Evolutionary conservation across 1,284 basidiomycete species (phyloP).

Genomic region (Heterobasidion irregulare): DNA sequence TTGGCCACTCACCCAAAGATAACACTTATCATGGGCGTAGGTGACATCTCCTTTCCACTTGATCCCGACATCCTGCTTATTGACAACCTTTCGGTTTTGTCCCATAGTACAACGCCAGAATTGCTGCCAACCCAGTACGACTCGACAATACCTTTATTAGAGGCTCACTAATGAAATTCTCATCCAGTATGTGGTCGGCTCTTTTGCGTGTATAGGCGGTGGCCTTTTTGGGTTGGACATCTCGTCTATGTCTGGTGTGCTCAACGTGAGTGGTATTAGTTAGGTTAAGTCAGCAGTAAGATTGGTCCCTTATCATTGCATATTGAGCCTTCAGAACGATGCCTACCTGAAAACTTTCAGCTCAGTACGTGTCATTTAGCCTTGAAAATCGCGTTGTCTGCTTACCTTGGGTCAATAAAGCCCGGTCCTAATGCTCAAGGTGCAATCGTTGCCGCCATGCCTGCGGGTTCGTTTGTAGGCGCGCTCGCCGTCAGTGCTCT

Average conservation of each 20-base stretch:
- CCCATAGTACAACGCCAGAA: conserved; percentile 26
- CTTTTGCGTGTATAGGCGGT: conserved; percentile 76
- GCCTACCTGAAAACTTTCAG: conserved; percentile 44
- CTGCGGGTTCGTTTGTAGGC: conserved; percentile 60
- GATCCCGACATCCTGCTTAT: neutral
- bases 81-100: neutral
- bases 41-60: neutral
- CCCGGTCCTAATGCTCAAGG: conserved; percentile 53
- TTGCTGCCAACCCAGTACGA: conserved; percentile 29
- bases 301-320: neutral
- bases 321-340: conserved; percentile 34
- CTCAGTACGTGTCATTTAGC: conserved; percentile 23
- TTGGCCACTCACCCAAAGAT: no score
- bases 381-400: neutral
- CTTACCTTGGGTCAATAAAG: conserved; percentile 16
- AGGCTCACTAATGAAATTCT: neutral
- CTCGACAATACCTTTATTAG: neutral
- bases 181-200: conserved; percentile 52
- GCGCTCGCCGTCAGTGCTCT: conserved; percentile 52
- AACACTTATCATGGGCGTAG: neutral
- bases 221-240: conserved; percentile 75
- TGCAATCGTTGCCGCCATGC: conserved; percentile 71
- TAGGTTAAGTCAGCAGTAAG: neutral
- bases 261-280: conserved; percentile 37
- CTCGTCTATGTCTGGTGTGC: conserved; percentile 75